Conservation (phyloP, 495 filamentous ascomycete genomes). For the Pyronema omphalodes region DNA sequence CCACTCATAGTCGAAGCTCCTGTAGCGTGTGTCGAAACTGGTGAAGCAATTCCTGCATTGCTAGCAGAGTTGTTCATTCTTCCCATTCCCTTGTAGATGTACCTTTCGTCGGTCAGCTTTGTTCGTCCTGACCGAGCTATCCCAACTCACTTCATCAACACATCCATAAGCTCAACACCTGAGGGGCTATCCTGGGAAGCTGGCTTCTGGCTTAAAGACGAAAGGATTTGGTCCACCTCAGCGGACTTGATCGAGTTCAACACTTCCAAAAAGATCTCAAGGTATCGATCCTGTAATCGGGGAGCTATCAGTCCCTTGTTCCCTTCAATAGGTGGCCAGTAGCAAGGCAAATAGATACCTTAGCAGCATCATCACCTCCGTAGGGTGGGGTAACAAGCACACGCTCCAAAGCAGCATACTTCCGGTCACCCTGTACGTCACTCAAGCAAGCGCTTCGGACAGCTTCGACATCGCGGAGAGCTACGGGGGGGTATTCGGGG, state of each 20-base stretch:
- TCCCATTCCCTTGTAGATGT: constrained; percentile 49
- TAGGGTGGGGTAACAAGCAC: constrained; percentile 33
- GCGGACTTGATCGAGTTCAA: constrained; percentile 54
- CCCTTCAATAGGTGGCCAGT: background rate
- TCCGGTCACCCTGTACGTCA: constrained; percentile 35
- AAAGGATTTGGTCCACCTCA: constrained; percentile 50
- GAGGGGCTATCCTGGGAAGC: constrained; percentile 28
- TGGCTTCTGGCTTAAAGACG: constrained; percentile 28
- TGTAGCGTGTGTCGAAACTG: constrained; percentile 45
- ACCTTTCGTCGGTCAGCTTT: constrained; percentile 6
- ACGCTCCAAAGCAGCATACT: constrained; percentile 51
- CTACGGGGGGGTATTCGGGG: constrained; percentile 36
- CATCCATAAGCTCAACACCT: constrained; percentile 41
- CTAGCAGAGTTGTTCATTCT: constrained; percentile 17
- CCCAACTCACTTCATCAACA: constrained; percentile 41
- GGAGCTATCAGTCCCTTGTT: too few species aligned
- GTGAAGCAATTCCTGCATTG: constrained; percentile 1
- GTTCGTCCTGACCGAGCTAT: background rate
- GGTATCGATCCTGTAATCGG: constrained; percentile 40
- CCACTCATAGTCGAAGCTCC: constrained; percentile 37
- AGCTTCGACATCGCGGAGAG: constrained; percentile 41
- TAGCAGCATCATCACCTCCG: constrained; percentile 49
- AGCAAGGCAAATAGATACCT: constrained; percentile 27
- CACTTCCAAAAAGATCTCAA: constrained; percentile 50
- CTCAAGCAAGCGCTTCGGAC: constrained; percentile 27